phyloP scores from a whole-genome alignment of 257 asterid species.

The Buddleja alternifolia region DNA sequence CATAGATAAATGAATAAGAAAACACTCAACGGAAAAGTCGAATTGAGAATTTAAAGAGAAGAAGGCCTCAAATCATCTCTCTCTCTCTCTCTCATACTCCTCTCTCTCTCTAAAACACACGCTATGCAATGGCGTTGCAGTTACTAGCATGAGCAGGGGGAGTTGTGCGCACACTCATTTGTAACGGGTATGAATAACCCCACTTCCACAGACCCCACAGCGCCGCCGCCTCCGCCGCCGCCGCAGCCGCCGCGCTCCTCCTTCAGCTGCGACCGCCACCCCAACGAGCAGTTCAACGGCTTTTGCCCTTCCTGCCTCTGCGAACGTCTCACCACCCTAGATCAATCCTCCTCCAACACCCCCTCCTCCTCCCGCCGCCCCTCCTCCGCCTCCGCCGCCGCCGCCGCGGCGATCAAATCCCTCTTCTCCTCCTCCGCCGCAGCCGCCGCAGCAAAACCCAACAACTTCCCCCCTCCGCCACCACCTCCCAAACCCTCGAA shows the following conservation, averaged over 20 bases:
- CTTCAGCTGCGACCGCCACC: conserved; percentile 96
- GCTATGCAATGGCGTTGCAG: conserved; percentile 23
- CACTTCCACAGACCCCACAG: conserved; percentile 74
- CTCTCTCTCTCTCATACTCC: too few relatives aligned
- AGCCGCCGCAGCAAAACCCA: conserved; percentile 31
- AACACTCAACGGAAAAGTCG: conserved; percentile 51
- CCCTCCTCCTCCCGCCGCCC: conserved; percentile 90
- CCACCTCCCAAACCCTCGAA: conserved; percentile 54
- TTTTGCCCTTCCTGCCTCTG: conserved; percentile 95
- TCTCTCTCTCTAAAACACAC: too few relatives aligned
- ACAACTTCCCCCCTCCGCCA: conserved; percentile 41
- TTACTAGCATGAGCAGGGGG: conserved; percentile 44
- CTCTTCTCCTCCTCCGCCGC: conserved; percentile 58
- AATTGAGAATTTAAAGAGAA: conserved; percentile 36
- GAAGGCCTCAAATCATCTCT: not conserved
- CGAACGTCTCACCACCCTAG: conserved; percentile 88
- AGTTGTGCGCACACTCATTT: conserved; percentile 36
- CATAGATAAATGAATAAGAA: not conserved
- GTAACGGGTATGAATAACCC: conserved; percentile 76
- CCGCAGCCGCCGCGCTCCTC: conserved; percentile 96
- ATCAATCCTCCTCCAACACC: conserved; percentile 68
- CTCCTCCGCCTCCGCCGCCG: conserved; percentile 74
- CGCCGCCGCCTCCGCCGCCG: conserved; percentile 74
- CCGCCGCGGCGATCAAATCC: conserved; percentile 56
- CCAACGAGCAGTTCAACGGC: conserved; percentile 81